phyloP scores from a whole-genome alignment of 73 alveolate genomes.

The Urostyla sp. region DNA sequence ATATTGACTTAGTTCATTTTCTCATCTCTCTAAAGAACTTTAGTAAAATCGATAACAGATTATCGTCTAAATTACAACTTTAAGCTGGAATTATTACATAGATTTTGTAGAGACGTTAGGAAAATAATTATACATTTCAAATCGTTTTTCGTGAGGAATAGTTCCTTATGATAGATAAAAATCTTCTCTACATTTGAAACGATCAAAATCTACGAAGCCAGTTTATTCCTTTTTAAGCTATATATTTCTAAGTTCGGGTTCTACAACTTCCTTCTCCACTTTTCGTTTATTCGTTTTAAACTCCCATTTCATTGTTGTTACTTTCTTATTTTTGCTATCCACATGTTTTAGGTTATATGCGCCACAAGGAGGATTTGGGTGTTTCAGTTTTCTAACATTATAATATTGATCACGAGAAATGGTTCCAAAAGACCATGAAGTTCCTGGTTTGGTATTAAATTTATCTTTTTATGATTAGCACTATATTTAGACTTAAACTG shows the following conservation, averaged over 20 bases:
- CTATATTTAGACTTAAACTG: background rate
- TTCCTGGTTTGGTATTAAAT: background rate
- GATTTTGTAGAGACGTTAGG: conserved; percentile 35
- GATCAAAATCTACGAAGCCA: conserved; percentile 47
- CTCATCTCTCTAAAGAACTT: conserved; percentile 40
- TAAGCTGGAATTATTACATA: background rate
- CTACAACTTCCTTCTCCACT: conserved; percentile 26
- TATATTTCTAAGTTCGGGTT: conserved; percentile 33
- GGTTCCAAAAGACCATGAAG: conserved; percentile 20
- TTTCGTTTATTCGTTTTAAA: conserved; percentile 1
- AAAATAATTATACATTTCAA: conserved; percentile 13
- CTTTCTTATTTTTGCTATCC: background rate
- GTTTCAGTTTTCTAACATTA: conserved; percentile 4
- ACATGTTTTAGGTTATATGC: conserved; percentile 33
- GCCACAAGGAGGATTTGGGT: conserved; percentile 48
- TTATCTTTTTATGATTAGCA: background rate
- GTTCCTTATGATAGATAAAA: conserved; percentile 41
- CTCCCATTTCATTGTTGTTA: conserved; percentile 20
- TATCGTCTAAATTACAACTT: background rate
- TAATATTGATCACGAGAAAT: conserved; percentile 41
- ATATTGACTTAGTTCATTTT: conserved; percentile 39
- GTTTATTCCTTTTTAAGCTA: conserved; percentile 13
- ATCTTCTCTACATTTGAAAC: conserved; percentile 44
- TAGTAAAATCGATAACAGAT: conserved; percentile 28
- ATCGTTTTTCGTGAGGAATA: conserved; percentile 54